Evolutionary conservation across 768 basidiomycete species (phyloP).

Genomic region (Leccinum sublutescens): DNA sequence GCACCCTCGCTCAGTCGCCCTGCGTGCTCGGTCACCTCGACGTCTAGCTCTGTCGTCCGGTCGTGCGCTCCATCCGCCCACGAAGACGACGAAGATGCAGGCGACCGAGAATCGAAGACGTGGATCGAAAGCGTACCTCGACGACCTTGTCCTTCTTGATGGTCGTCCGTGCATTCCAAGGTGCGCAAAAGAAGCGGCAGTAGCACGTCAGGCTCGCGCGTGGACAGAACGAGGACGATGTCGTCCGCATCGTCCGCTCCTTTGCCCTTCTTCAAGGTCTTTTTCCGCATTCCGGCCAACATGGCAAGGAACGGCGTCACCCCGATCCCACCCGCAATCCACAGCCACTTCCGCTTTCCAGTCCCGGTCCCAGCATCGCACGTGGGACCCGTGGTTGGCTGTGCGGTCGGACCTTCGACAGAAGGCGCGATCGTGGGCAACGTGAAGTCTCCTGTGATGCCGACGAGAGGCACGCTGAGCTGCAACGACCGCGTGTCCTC

Average conservation of each 20-base stretch:
- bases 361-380: neutral
- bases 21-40: slow-evolving; percentile 16
- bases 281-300: slow-evolving; percentile 32
- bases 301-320: slow-evolving; percentile 65
- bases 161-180: neutral
- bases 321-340: slow-evolving; percentile 65
- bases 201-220: slow-evolving; percentile 52
- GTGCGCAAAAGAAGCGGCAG: slow-evolving; percentile 36
- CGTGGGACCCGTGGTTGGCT: neutral
- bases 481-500: slow-evolving; percentile 39
- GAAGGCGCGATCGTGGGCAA: slow-evolving; percentile 22
- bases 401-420: neutral
- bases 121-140: slow-evolving; percentile 34
- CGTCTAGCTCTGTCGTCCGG: slow-evolving; percentile 14
- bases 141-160: neutral
- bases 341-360: slow-evolving; percentile 37
- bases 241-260: slow-evolving; percentile 24
- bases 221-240: slow-evolving; percentile 48
- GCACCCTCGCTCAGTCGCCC: slow-evolving; percentile 19
- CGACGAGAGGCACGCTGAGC: slow-evolving; percentile 45
- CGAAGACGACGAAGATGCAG: neutral
- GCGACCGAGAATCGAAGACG: slow-evolving; percentile 33
- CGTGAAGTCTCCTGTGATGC: slow-evolving; percentile 53
- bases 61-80: neutral
- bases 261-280: neutral